Base-by-base conservation (phyloP, 345 rosid genomes). In the Nephelium lappaceum region DNA sequence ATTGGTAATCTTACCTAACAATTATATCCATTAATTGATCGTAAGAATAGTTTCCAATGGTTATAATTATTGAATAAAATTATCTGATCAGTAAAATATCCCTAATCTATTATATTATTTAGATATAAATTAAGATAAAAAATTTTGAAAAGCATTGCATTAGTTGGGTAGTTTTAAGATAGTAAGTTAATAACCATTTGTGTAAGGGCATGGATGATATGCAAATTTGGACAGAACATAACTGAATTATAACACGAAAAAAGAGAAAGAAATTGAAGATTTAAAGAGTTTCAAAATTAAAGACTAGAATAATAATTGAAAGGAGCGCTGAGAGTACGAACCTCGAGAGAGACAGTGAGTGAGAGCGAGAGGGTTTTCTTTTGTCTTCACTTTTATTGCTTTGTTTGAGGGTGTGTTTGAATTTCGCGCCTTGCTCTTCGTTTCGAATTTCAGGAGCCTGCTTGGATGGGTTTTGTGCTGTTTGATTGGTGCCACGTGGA, bases 391-490 rank as follows among this genome's bases (percentile, higher is more conserved):
- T 36, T 18, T 24, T 62, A 62, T 62, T 15, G 70, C 16, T 43
- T 5, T 51, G 43, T n/a, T 69, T 58, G 11, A 45, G 51, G 12
- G 51, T 64, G 58, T 57, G 74, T 82, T 84, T 89, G 53, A 84
- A 80, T 85, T 88, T 90, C 88, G 93, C 93, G 93, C 92, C 81
- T 79, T 51, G 23, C 36, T 64, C 38, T 53, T 18, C 31, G 77
- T 89, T 88, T 86, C 82, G 82, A 86, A 83, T 66, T 83, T 77
- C 42, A 62, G 67, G 68, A 60, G 81, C 76, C 71, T 73, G 36
- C 36, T 31, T 1, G 36, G 36, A 31, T 31, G 6, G 10, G 5
- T 5, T 10, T 24, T 42, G 0, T 1, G 16, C 38, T 38, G 3
- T 58, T 65, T n/a, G 76, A 73, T 73, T 47, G 18, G 38, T 60